phyloP scores from a whole-genome alignment of 129 eudicot species.

The Kitagawia praeruptora region DNA sequence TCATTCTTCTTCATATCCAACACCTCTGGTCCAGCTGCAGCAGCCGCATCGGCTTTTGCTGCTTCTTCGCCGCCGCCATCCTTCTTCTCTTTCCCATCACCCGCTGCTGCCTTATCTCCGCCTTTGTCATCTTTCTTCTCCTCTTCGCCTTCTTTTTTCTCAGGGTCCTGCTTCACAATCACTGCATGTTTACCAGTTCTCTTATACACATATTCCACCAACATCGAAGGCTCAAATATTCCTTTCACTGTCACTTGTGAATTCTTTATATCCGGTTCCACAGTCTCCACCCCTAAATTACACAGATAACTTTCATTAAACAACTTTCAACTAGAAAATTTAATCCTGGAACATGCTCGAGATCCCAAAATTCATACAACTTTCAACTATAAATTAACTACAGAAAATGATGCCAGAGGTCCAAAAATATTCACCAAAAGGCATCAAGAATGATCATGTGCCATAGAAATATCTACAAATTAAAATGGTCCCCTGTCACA shows the following conservation, averaged over 20 bases:
- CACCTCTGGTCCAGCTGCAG: constrained; percentile 23
- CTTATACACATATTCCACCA: constrained; percentile 60
- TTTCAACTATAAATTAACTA: too few species aligned
- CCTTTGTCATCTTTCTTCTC: constrained; percentile 29
- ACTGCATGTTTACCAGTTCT: constrained; percentile 64
- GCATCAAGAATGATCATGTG: not conserved
- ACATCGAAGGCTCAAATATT: constrained; percentile 35
- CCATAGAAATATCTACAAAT: not conserved
- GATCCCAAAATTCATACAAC: too few species aligned
- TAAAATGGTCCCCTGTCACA: not conserved
- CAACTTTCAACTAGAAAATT: not conserved
- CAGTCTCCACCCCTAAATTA: constrained; percentile 70
- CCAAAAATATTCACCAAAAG: not conserved
- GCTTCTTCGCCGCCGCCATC: constrained; percentile 30
- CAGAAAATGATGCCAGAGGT: not conserved
- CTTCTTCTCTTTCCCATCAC: constrained; percentile 19
- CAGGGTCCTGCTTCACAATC: constrained; percentile 58
- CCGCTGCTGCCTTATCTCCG: constrained; percentile 14
- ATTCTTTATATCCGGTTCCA: constrained; percentile 70
- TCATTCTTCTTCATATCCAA: constrained; percentile 64
- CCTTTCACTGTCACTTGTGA: constrained; percentile 84
- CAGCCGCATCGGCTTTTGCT: constrained; percentile 15
- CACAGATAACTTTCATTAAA: not conserved
- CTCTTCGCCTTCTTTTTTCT: constrained; percentile 43
- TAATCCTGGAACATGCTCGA: not conserved